These are phyloP conservation scores for Venturiaceae sp. DNA, from an alignment of 2,329 filamentous ascomycete genomes.

Conservation along the genomic window DNA sequence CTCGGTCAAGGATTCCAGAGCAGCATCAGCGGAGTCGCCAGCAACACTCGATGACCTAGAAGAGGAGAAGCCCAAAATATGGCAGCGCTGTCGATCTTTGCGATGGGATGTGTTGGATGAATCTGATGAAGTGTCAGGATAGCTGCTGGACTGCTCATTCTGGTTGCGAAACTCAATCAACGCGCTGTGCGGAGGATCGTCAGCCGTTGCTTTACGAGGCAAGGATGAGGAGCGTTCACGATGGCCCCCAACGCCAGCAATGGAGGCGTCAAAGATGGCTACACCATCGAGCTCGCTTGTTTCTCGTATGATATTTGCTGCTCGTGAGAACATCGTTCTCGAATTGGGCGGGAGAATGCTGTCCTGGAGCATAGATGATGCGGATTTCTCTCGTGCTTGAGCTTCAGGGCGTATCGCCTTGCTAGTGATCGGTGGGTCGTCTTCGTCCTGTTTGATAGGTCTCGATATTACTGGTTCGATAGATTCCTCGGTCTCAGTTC, in stretches of 20 bases:
- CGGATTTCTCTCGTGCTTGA: background rate
- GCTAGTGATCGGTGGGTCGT: too few relatives aligned
- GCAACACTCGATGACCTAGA: background rate
- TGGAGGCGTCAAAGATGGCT: slow-evolving; percentile 22
- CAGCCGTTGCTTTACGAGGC: background rate
- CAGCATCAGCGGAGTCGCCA: slow-evolving; percentile 8
- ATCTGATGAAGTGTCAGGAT: background rate
- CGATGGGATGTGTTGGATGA: background rate
- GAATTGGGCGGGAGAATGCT: slow-evolving; percentile 8
- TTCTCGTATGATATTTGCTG: slow-evolving; percentile 28
- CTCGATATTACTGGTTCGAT: slow-evolving; percentile 11
- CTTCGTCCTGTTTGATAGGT: slow-evolving; percentile 11
- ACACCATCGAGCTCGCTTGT: slow-evolving; percentile 26
- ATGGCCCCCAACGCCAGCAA: background rate
- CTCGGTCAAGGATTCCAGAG: slow-evolving; percentile 10
- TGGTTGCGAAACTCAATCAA: background rate
- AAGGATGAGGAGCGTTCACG: background rate
- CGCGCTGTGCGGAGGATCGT: background rate
- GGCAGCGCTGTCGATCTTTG: slow-evolving; percentile 4
- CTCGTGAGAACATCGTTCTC: slow-evolving; percentile 21
- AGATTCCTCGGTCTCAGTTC: background rate
- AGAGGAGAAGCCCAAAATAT: slow-evolving; percentile 9
- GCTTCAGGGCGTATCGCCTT: background rate
- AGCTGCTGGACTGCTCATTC: background rate
- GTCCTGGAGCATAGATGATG: slow-evolving; percentile 4